Percentiles rank a stretch among this genome's conserved stretches.
phyloP scores from a whole-genome alignment of 257 asterid genomes.

The Solanum sparsipilum region DNA sequence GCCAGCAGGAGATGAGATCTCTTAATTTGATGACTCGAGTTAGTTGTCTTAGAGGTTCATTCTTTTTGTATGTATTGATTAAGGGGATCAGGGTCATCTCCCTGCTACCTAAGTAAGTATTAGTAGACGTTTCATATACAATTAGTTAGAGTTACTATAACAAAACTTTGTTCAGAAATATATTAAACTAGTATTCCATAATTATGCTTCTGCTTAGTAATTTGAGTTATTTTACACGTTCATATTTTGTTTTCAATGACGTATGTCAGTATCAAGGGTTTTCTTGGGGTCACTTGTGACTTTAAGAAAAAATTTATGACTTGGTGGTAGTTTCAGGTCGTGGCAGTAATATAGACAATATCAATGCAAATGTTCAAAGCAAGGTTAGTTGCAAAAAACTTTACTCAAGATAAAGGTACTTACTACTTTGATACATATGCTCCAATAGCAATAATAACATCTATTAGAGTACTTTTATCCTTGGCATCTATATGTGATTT shows the following conservation, averaged over 20 bases:
- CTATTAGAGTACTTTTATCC: not conserved
- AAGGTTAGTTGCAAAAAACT: not conserved
- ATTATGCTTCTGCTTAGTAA: too few species aligned
- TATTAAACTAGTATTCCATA: not conserved
- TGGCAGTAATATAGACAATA: not conserved
- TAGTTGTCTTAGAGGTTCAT: too few species aligned
- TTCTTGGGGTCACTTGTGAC: too few species aligned
- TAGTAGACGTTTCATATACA: not conserved
- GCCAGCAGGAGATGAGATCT: not conserved
- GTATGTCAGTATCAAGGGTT: too few species aligned
- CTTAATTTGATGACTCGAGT: not conserved
- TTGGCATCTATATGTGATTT: not conserved
- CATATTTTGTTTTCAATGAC: too few species aligned
- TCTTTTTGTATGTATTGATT: not conserved
- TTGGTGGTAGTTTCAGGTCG: not conserved
- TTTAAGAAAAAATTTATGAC: not conserved
- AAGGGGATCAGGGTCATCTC: not conserved
- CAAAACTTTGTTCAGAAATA: too few species aligned
- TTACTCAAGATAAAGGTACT: too few species aligned
- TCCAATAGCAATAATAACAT: not conserved
- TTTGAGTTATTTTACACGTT: too few species aligned
- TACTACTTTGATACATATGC: too few species aligned
- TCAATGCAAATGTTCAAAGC: not conserved
- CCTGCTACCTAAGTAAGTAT: too few species aligned
- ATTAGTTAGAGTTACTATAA: not conserved